A percentile compares a stretch with the other conserved stretches of the same genome.
phyloP scores from a whole-genome alignment of 805 yeast species.

The Candida tammaniensis region DNA sequence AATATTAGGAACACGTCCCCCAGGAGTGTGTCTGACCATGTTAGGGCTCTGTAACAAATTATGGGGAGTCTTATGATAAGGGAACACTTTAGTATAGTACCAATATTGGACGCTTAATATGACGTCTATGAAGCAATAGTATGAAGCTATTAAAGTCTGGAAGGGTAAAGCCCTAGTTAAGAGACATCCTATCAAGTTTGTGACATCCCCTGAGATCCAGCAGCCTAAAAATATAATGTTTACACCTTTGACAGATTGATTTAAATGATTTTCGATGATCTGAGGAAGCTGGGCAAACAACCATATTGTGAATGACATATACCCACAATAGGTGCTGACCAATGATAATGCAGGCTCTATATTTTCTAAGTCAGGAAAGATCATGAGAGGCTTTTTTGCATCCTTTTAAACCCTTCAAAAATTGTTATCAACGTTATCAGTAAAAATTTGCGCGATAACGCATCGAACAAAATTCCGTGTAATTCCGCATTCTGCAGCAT shows the following conservation, averaged over 20 bases:
- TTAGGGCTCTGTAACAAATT: slow-evolving; percentile 37
- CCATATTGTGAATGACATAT: slow-evolving; percentile 53
- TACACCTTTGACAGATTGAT: slow-evolving; percentile 35
- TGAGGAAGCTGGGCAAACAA: slow-evolving; percentile 74
- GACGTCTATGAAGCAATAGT: slow-evolving; percentile 71
- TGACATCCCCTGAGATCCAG: slow-evolving; percentile 40
- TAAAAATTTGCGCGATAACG: no score
- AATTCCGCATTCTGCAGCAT: no score
- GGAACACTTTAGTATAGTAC: slow-evolving; percentile 55
- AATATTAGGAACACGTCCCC: not conserved
- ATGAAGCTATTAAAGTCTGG: slow-evolving; percentile 68
- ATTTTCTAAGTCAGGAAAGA: not conserved
- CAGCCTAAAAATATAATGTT: slow-evolving; percentile 27
- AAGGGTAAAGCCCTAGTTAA: slow-evolving; percentile 78
- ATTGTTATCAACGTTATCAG: no score
- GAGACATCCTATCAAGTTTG: slow-evolving; percentile 65
- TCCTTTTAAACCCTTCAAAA: no score
- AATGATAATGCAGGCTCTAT: not conserved
- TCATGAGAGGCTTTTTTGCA: slow-evolving; percentile 2
- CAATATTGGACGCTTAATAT: slow-evolving; percentile 68
- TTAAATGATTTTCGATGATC: slow-evolving; percentile 52
- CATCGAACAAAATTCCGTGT: no score
- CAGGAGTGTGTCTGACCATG: slow-evolving; percentile 26
- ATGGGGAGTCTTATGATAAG: slow-evolving; percentile 37
- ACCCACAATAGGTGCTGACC: slow-evolving; percentile 9